Evolutionary conservation across 2,329 filamentous ascomycete genomes (phyloP).

Genomic region (Aureobasidium sp.): DNA sequence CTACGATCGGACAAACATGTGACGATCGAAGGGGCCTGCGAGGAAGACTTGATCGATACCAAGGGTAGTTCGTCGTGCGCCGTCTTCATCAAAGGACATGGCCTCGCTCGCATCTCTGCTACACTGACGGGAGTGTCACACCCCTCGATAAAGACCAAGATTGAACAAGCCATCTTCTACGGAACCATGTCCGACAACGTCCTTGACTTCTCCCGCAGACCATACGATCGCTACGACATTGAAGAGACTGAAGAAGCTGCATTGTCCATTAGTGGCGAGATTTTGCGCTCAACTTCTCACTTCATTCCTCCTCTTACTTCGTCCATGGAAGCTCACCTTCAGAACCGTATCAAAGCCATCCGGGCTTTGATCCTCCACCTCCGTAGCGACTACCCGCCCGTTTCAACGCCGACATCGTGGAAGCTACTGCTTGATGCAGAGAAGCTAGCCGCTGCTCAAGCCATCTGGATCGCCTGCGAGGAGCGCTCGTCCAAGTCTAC

Average conservation of each 20-base stretch:
- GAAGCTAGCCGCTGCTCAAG: slow-evolving; percentile 72
- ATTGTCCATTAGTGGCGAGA: slow-evolving; percentile 69
- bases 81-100: slow-evolving; percentile 51
- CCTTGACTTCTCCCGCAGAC: slow-evolving; percentile 65
- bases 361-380: slow-evolving; percentile 69
- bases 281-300: slow-evolving; percentile 68
- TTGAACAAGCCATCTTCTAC: slow-evolving; percentile 93
- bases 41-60: slow-evolving; percentile 40
- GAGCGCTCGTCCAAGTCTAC: slow-evolving; percentile 24
- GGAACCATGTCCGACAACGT: slow-evolving; percentile 75
- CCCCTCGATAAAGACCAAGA: slow-evolving; percentile 77
- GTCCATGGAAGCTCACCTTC: slow-evolving; percentile 75
- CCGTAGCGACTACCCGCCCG: slow-evolving; percentile 52
- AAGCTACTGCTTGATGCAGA: slow-evolving; percentile 81
- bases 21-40: slow-evolving; percentile 43
- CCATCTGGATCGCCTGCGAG: slow-evolving; percentile 80
- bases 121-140: slow-evolving; percentile 54
- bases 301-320: slow-evolving; percentile 64
- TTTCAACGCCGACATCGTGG: slow-evolving; percentile 69
- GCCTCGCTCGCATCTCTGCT: slow-evolving; percentile 49
- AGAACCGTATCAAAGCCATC: slow-evolving; percentile 64
- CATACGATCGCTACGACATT: slow-evolving; percentile 53
- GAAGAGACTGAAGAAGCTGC: slow-evolving; percentile 72
- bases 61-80: slow-evolving; percentile 35
- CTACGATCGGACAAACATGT: slow-evolving; percentile 53